A percentile compares a stretch with the other conserved stretches of the same genome.
These are phyloP conservation scores for Schizochytrium sp. DNA, from an alignment of 108 stramenopile species.

Conservation along the genomic window DNA sequence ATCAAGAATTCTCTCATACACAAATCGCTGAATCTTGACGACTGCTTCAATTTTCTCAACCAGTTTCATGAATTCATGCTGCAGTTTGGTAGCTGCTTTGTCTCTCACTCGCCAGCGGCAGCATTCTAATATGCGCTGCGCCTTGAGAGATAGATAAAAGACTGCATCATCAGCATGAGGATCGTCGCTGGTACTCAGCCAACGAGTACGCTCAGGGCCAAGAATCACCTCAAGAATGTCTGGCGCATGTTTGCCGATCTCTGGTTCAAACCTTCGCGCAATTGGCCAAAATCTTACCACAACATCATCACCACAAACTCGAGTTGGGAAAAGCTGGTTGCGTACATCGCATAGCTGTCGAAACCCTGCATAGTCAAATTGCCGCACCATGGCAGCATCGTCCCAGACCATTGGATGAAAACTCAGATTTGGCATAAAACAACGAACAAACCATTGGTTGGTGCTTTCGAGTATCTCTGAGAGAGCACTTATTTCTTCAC, in stretches of 20 bases:
- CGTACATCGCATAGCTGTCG: not conserved
- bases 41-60: not conserved
- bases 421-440: slow-evolving; percentile 6
- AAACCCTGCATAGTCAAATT: slow-evolving; percentile 11
- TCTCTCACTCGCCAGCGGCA: slow-evolving; percentile 28
- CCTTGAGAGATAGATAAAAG: not conserved
- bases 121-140: not conserved
- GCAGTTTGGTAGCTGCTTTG: not conserved
- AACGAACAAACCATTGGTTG: not conserved
- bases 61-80: slow-evolving; percentile 23
- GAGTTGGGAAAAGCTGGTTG: not conserved
- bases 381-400: not conserved
- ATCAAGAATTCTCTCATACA: slow-evolving; percentile 15
- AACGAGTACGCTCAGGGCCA: not conserved
- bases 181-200: not conserved
- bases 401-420: not conserved
- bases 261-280: not conserved
- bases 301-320: not conserved
- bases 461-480: slow-evolving; percentile 6
- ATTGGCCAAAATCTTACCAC: not conserved
- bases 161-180: not conserved
- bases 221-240: not conserved
- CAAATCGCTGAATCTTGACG: not conserved
- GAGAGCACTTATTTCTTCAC: not conserved
- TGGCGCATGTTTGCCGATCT: not conserved